Base-by-base conservation (phyloP, 202 grass and related monocot genomes). In the Schoenoplectus tabernaemontani region DNA sequence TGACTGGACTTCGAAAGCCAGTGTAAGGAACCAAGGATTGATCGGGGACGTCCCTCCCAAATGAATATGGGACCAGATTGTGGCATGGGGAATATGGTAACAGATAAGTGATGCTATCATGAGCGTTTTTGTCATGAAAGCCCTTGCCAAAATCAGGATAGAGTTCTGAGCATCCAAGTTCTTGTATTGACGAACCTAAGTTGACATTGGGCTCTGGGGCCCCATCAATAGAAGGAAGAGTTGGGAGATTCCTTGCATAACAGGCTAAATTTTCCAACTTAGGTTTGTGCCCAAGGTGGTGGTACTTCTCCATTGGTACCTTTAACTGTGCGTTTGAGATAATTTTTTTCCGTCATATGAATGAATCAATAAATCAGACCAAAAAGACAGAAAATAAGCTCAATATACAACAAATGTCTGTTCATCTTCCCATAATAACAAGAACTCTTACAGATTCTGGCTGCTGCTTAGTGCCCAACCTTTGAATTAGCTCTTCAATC, bases 401-500 rank as follows among this genome's bases (percentile, higher is more conserved):
- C 65, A 41, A 67, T 23, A 33, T 33, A 15, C 10, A 51, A 72
- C 43, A 72, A 50, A 8, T 72, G 7, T 34, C 24, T 33, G 9
- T 17, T 33, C 69, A 51, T 33, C 17, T 68, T 68, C 24, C 69
- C 69, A 74, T 51, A 72, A 50, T 72, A 11, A 51, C 7, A 56
- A 51, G 10, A 7, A 2, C 51, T 51, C 69, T 53, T 74, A 74
- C 69, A 53, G 46, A 33, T 74, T 79, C 41, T 47, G 77, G 3
- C 28, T 50, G 57, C 22, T 26, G 38, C 16, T 77, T 70, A 78
- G 57, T 30, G 9, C 87, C 88, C 77, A 97, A 74, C 43, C 91
- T 89, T 70, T 91, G 83, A 78, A 93, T 58, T 77, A 93, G 58
- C 59, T 85, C 82, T 77, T 37, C 22, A 46, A 90, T 64, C 80